Conservation (phyloP, 331 rosid genomes). For the Rosa hybrid region DNA sequence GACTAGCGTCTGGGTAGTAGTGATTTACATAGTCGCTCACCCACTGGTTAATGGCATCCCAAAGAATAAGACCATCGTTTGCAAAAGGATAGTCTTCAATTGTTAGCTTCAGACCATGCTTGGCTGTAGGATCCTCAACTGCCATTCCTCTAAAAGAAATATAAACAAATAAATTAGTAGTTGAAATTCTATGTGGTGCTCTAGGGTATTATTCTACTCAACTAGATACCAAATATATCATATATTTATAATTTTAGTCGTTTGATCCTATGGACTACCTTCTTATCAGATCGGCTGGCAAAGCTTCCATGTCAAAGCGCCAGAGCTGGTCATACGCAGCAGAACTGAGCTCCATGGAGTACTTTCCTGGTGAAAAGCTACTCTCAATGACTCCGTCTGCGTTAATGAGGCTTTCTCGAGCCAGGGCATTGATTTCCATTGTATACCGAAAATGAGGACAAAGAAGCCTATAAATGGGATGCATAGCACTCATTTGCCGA, state of each 20-base stretch:
- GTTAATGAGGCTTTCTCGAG: slow-evolving; percentile 44
- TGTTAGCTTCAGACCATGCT: slow-evolving; percentile 60
- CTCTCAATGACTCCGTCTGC: slow-evolving; percentile 54
- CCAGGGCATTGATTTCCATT: slow-evolving; percentile 51
- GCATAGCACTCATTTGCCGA: slow-evolving; percentile 59
- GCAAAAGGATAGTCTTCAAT: slow-evolving; percentile 69
- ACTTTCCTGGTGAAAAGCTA: slow-evolving; percentile 41
- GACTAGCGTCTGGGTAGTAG: slow-evolving; percentile 41
- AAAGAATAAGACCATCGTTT: slow-evolving; percentile 59
- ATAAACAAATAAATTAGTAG: background rate
- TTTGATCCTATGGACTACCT: slow-evolving; percentile 31
- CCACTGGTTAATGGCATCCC: slow-evolving; percentile 62
- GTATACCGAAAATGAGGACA: slow-evolving; percentile 64
- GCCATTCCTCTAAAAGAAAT: slow-evolving; percentile 56
- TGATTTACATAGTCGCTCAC: slow-evolving; percentile 54
- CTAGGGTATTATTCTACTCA: background rate
- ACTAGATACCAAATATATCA: too few relatives aligned
- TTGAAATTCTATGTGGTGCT: background rate
- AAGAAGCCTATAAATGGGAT: slow-evolving; percentile 49
- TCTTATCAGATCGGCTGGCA: slow-evolving; percentile 56
- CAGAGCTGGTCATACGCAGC: slow-evolving; percentile 51
- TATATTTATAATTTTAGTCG: too few relatives aligned
- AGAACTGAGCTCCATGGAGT: slow-evolving; percentile 53
- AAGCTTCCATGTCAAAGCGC: slow-evolving; percentile 58
- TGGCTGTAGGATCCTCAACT: slow-evolving; percentile 42